Percentiles rank a stretch among this genome's conserved stretches.
These are phyloP conservation scores for Dendrobium nobile DNA, from an alignment of 106 monocot species.

Conservation along the genomic window DNA sequence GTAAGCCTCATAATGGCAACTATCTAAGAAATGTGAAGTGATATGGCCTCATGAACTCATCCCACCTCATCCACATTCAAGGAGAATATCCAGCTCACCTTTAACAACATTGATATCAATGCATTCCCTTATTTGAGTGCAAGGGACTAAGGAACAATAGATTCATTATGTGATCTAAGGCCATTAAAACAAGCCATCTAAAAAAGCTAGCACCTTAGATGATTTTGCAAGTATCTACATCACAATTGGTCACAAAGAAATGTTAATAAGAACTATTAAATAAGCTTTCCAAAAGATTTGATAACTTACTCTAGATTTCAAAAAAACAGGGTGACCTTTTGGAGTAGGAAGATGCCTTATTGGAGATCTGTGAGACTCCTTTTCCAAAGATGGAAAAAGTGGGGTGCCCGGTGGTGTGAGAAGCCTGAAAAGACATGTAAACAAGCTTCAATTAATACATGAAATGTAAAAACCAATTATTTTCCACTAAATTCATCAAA, in stretches of 20 bases:
- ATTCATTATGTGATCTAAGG: not conserved
- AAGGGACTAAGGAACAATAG: not conserved
- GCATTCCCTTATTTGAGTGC: not conserved
- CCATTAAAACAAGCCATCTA: not conserved
- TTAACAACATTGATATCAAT: not conserved
- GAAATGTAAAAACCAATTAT: not conserved
- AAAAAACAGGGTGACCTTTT: constrained; percentile 39
- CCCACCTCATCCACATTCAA: no score
- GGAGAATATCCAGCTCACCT: not conserved
- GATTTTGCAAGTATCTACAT: not conserved
- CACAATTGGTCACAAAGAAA: not conserved
- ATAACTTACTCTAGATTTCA: constrained; percentile 53
- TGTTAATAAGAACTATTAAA: not conserved
- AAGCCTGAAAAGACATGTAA: constrained; percentile 49
- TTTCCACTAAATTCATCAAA: not conserved
- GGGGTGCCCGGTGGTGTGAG: constrained; percentile 81
- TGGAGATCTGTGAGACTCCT: constrained; percentile 48
- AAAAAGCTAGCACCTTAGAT: not conserved
- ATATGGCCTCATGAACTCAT: no score
- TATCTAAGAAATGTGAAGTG: not conserved
- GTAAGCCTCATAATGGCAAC: not conserved
- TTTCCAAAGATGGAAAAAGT: constrained; percentile 65
- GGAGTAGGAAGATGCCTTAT: constrained; percentile 39
- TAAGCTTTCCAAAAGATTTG: not conserved
- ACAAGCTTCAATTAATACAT: constrained; percentile 1